A percentile compares a stretch with the other conserved stretches of the same genome.
These are phyloP conservation scores for Phytophthora hybrid DNA, from an alignment of 352 stramenopile species.

Conservation along the genomic window DNA sequence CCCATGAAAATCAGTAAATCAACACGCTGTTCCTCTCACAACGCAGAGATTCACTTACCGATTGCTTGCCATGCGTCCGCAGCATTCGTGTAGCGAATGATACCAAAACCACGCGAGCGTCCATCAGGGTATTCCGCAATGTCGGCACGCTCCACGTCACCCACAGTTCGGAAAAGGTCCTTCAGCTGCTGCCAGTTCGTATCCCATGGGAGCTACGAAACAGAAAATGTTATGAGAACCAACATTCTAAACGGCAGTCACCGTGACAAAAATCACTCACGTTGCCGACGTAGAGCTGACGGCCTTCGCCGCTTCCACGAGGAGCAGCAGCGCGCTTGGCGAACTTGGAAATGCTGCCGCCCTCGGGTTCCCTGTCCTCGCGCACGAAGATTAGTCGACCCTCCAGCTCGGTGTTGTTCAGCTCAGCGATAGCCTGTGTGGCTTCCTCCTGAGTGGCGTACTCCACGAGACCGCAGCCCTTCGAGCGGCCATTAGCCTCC, in stretches of 20 bases:
- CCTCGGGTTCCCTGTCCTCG: constrained; percentile 82
- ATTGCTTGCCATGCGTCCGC: constrained; percentile 67
- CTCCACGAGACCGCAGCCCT: constrained; percentile 87
- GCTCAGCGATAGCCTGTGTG: constrained; percentile 82
- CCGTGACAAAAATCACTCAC: constrained; percentile 41
- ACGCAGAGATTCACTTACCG: constrained; percentile 42
- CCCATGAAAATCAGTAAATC: not conserved
- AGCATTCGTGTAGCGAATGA: constrained; percentile 69
- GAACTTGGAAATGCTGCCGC: constrained; percentile 77
- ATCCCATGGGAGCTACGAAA: constrained; percentile 66
- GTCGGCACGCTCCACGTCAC: constrained; percentile 75
- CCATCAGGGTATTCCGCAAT: constrained; percentile 67
- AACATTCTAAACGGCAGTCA: not conserved
- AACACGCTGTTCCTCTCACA: not conserved
- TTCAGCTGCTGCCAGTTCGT: constrained; percentile 79
- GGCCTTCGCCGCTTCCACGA: constrained; percentile 34
- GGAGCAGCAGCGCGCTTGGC: constrained; percentile 47
- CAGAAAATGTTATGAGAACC: constrained; percentile 4
- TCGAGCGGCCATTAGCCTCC: constrained; percentile 90
- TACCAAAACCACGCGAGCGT: constrained; percentile 72
- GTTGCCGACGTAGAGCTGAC: constrained; percentile 81
- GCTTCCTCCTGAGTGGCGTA: constrained; percentile 80
- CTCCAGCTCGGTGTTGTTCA: constrained; percentile 95
- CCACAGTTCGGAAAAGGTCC: constrained; percentile 68
- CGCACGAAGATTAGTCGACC: constrained; percentile 91